phyloP scores from a whole-genome alignment of 257 asterid species.

The Primulina huaijiensis region DNA sequence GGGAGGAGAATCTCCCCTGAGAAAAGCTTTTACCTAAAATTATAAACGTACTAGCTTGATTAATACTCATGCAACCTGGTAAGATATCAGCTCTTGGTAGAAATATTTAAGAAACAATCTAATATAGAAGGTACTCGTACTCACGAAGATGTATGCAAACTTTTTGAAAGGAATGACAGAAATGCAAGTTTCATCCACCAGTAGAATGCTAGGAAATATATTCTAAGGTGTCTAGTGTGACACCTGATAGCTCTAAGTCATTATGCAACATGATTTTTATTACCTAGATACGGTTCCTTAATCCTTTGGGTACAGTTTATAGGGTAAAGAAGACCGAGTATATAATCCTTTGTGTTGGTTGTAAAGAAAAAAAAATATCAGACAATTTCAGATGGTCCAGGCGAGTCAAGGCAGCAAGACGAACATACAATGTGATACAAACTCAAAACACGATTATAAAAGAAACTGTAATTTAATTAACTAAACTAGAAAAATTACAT shows the following conservation, averaged over 20 bases:
- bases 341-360: neutral
- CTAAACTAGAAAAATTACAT: too few species aligned
- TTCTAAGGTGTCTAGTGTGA: constrained; percentile 4
- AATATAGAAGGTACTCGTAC: constrained; percentile 4
- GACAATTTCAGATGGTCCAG: too few species aligned
- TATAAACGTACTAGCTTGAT: constrained; percentile 21
- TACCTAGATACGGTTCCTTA: neutral
- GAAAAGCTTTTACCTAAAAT: constrained; percentile 80
- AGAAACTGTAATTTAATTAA: too few species aligned
- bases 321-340: neutral
- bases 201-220: neutral
- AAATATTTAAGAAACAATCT: neutral
- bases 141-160: neutral
- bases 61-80: constrained; percentile 14
- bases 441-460: too few species aligned
- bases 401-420: too few species aligned
- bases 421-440: neutral
- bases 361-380: neutral
- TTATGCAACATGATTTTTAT: neutral
- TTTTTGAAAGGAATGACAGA: neutral
- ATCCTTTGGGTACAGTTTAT: neutral
- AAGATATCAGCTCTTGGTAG: constrained; percentile 10
- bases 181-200: neutral
- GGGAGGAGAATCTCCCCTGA: constrained; percentile 85
- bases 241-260: constrained; percentile 2